A percentile compares a stretch with the other conserved stretches of the same genome.
phyloP scores from a whole-genome alignment of 1,284 basidiomycete species.

The Papiliotrema laurentii region DNA sequence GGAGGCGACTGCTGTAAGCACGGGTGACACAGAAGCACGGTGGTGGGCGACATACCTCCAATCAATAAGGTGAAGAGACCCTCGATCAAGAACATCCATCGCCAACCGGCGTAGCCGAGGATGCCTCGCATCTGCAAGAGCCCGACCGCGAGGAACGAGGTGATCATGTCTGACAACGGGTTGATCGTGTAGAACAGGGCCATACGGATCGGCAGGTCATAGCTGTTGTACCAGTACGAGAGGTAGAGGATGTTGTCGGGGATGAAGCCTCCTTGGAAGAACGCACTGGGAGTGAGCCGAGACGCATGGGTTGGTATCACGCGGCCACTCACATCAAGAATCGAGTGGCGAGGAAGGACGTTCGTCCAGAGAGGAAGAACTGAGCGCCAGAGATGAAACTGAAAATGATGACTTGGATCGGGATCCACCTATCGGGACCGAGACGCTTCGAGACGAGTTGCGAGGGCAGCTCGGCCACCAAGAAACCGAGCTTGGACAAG shows the following conservation, averaged over 20 bases:
- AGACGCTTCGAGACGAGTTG: constrained; percentile 64
- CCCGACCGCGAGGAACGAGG: constrained; percentile 63
- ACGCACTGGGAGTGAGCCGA: background rate
- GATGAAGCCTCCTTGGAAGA: constrained; percentile 51
- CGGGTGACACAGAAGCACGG: background rate
- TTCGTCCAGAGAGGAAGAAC: constrained; percentile 58
- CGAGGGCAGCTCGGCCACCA: constrained; percentile 55
- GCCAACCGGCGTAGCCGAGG: constrained; percentile 53
- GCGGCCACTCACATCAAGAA: constrained; percentile 47
- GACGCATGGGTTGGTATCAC: too few species aligned
- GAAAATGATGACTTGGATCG: constrained; percentile 51
- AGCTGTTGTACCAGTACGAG: constrained; percentile 66
- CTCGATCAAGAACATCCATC: constrained; percentile 32
- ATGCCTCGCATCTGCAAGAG: constrained; percentile 60
- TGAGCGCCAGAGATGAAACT: constrained; percentile 55
- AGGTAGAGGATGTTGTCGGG: constrained; percentile 60
- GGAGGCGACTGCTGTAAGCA: background rate
- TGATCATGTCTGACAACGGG: constrained; percentile 54
- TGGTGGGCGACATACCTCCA: background rate
- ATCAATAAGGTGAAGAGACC: constrained; percentile 6
- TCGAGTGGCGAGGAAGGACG: constrained; percentile 52
- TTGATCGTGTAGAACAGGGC: constrained; percentile 62
- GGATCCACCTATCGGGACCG: constrained; percentile 56
- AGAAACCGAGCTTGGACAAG: constrained; percentile 56
- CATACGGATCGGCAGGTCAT: constrained; percentile 61